Conservation (phyloP, 305 asterid species). For the Fraxinus angustifolia region DNA sequence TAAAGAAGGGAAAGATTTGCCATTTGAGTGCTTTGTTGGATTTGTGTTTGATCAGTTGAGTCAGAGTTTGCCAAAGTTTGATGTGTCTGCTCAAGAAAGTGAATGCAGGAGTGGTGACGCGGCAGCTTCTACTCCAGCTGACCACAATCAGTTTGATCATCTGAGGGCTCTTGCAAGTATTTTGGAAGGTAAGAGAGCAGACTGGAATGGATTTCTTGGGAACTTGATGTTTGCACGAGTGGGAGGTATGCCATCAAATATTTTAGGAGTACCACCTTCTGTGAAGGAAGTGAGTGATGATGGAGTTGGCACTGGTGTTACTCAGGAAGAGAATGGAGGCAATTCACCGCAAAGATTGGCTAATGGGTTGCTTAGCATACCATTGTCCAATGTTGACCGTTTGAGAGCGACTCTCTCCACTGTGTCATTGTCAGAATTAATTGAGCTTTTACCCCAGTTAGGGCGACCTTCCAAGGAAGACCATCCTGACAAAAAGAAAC, state of each 20-base stretch:
- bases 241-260: conserved; percentile 79
- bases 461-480: conserved; percentile 87
- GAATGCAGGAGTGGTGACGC: conserved; percentile 35
- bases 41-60: conserved; percentile 64
- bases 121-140: conserved; percentile 26
- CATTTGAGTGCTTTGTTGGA: conserved; percentile 66
- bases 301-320: conserved; percentile 43
- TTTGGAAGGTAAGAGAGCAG: conserved; percentile 80
- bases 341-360: conserved; percentile 54
- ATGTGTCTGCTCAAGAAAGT: conserved; percentile 41
- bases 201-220: conserved; percentile 67
- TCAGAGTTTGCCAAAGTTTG: conserved; percentile 58
- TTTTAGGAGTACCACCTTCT: conserved; percentile 61
- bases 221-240: conserved; percentile 89
- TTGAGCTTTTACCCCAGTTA: conserved; percentile 83
- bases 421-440: conserved; percentile 76
- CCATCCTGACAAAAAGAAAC: conserved; percentile 93
- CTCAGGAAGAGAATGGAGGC: conserved; percentile 57
- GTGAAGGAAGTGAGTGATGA: conserved; percentile 55
- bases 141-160: conserved; percentile 53
- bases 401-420: conserved; percentile 79
- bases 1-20: conserved; percentile 49
- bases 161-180: conserved; percentile 53
- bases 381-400: conserved; percentile 90
- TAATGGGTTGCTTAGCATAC: conserved; percentile 80